Evolutionary conservation across 768 basidiomycete genomes (phyloP), one percentile per base, ranked within the genome.

Genomic region (Amanita phalloides): DNA sequence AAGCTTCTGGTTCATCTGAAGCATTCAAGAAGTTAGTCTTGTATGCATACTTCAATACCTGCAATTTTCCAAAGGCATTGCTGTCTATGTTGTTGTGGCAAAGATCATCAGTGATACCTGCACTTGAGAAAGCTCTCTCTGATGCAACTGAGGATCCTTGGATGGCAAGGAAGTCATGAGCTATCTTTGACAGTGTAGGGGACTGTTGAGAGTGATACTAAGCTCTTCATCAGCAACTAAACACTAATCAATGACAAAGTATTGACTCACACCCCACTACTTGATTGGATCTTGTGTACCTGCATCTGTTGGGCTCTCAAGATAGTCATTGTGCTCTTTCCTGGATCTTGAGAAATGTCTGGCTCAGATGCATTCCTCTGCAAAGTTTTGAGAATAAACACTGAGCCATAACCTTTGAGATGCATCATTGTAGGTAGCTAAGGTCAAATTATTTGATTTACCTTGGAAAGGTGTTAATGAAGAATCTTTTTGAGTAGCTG

Each of bases 141-240:
- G 62, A 61, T 14, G 61, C 52, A 20, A 60, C 50, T 39, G 64
- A 61, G 10, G 62, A 66, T 4, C 62, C 62, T 50, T 66, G 61
- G 50, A 65, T 59, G 13, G 62, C 57, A 1, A 66, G 54, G 48
- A 46, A 46, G n/a, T 59, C 50, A n/a, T 37, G 28, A 9, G 59
- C 59, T 23, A 56, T 56, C 25, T 25, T 7, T 10, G 48, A 51
- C 23, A 56, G 32, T 14, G 54, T 56, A 10, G 56, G 56, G 37
- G 21, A 49, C 17, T 55, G 56, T 17, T 36, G 8, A 1, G 45
- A n/a, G 32, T 53, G 43, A 43, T 51, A 45, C 58, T 60, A 33
- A 46, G 25, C 48, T 14, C 6, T 33, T 46, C 9, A 33, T 46
- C 8, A 37, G 35, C 32, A 25, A 44, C n/a, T n/a, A 26, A 45